Base-by-base conservation (phyloP, 2,329 filamentous ascomycete genomes). In the Cladosporium oxysporum region DNA sequence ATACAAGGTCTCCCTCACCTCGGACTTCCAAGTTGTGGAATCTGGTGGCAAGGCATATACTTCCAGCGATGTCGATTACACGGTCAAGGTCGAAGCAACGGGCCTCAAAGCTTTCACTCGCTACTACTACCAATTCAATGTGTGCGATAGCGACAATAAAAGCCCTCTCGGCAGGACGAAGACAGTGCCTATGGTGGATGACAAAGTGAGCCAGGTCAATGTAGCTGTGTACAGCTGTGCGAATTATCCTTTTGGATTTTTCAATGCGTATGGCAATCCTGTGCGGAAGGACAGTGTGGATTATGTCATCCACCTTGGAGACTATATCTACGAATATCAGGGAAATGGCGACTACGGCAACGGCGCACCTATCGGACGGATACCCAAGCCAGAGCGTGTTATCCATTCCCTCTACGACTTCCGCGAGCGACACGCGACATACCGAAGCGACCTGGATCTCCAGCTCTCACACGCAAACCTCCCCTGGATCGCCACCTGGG, bases 391-490 rank as follows among this genome's bases (percentile, higher is more conserved):
- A 0, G 73, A 78, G 50, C 74, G 72, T 31, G 75, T 80, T 47
- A 78, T 80, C 31, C 76, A 76, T 61, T 77, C 78, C 8, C 74
- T 81, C 1, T 82, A 82, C 68, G 79, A 82, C 68, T 81, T 82
- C 66, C 73, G 80, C n/a, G 76, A 72, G 58, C 72, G 80, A 18
- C 71, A 79, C 44, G 79, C 78, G 0, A 77, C 75, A 2, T 77
- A 81, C 64, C 75, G 79, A 5, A 78, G 77, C 3, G 80, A 81
- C 64, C 68, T 76, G 3, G 80, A 81, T 66, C 71, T 81, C 1
- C 70, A 77, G 23, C 73, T 77, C 1, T 79, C 75, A 23, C 78
- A 80, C 61, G 75, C 77, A 49, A 70, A 75, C 16, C 81, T 76
- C 57, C 72, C 79, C 0, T 81, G 79, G 79, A 81, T 81, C 8